Percentiles rank a stretch among this genome's conserved stretches.
Conservation (phyloP, 129 eudicot genomes). For the Saposhnikovia divaricata region DNA sequence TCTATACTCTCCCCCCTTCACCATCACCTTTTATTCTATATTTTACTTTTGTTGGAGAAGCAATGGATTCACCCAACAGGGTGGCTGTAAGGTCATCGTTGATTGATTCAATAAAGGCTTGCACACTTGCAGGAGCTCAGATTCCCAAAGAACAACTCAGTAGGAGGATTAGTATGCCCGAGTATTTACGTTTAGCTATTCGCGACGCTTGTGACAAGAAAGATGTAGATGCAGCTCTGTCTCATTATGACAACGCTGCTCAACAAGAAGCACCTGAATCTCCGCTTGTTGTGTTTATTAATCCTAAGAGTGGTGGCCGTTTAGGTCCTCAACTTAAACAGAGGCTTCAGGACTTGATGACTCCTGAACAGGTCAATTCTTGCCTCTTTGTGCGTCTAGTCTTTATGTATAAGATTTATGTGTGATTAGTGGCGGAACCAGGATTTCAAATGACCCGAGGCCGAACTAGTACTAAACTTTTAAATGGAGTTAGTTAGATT, state of each 20-base stretch:
- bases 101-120: slow-evolving; percentile 65
- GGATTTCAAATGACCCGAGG: too few species aligned
- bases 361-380: slow-evolving; percentile 68
- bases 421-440: too few species aligned
- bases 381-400: too few species aligned
- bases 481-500: too few species aligned
- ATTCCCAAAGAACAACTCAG: slow-evolving; percentile 50
- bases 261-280: slow-evolving; percentile 33
- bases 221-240: slow-evolving; percentile 38
- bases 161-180: slow-evolving; percentile 51
- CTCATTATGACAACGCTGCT: slow-evolving; percentile 25
- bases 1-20: too few species aligned
- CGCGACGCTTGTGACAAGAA: slow-evolving; percentile 47
- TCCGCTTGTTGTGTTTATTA: slow-evolving; percentile 75
- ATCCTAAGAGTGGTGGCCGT: slow-evolving; percentile 85
- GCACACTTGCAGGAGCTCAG: slow-evolving; percentile 46
- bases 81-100: slow-evolving; percentile 50
- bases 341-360: slow-evolving; percentile 65
- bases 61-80: slow-evolving; percentile 29
- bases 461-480: too few species aligned
- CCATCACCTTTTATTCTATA: too few species aligned
- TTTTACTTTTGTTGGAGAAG: too few species aligned
- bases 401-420: too few species aligned
- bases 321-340: slow-evolving; percentile 66
- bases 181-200: slow-evolving; percentile 62